A percentile compares a stretch with the other conserved stretches of the same genome.
Evolutionary conservation across 306 rosid species (phyloP).

Genomic region (Cucumis hystrix): DNA sequence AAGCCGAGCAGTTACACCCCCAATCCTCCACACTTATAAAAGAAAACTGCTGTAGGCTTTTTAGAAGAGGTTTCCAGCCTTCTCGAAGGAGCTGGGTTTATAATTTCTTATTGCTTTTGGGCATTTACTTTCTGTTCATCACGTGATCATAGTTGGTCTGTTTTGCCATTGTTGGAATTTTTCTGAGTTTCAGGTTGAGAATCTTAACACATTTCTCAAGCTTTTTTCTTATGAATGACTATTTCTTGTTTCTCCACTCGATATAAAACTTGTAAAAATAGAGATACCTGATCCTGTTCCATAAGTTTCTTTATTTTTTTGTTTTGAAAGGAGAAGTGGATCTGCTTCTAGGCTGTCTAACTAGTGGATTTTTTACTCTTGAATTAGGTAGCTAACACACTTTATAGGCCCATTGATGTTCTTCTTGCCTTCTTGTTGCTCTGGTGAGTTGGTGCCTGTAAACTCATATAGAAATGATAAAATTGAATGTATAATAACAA

Average conservation of each 20-base stretch:
- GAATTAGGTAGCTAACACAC: conserved; percentile 14
- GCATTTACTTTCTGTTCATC: no score
- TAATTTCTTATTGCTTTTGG: no score
- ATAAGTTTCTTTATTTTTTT: not conserved
- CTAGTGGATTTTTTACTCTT: conserved; percentile 12
- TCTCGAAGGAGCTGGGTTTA: no score
- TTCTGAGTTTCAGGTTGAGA: no score
- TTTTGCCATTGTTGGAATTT: no score
- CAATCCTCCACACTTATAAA: no score
- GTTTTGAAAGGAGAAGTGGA: not conserved
- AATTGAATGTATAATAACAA: not conserved
- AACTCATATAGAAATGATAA: not conserved
- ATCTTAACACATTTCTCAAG: not conserved
- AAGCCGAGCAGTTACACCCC: no score
- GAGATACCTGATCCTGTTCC: not conserved
- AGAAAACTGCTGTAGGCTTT: no score
- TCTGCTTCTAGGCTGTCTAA: conserved; percentile 10
- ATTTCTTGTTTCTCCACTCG: not conserved
- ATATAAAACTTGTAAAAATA: not conserved
- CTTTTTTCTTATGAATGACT: not conserved
- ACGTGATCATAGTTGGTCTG: no score
- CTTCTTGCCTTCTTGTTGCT: conserved; percentile 12
- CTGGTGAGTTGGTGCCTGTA: conserved; percentile 15
- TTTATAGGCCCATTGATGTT: conserved; percentile 13
- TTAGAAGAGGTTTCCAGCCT: no score